phyloP scores from a whole-genome alignment of 2,329 filamentous ascomycete species.

The Stenocarpella maydis region DNA sequence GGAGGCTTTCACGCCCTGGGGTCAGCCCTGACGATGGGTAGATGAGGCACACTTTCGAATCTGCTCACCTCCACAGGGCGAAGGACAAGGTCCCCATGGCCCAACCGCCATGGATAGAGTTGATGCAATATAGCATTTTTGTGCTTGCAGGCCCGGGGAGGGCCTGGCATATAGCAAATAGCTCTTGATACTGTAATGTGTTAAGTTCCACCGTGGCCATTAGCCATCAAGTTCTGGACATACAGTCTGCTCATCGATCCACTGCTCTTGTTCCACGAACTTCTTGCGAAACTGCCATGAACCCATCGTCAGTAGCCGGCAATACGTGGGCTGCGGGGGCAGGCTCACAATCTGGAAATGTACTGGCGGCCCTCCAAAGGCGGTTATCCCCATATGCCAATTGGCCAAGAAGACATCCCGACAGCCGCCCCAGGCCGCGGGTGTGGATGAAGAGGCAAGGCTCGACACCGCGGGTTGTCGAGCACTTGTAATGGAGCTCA shows the following conservation, averaged over 20 bases:
- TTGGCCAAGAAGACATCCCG: slow-evolving; percentile 38
- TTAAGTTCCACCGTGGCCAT: not conserved
- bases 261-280: not conserved
- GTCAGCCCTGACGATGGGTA: not conserved
- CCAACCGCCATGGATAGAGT: not conserved
- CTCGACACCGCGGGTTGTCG: slow-evolving; percentile 4
- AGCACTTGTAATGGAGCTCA: not conserved
- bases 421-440: slow-evolving; percentile 1
- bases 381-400: slow-evolving; percentile 71
- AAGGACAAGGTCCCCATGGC: not conserved
- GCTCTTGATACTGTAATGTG: not conserved
- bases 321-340: not conserved
- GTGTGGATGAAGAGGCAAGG: not conserved
- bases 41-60: not conserved
- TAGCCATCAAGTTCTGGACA: not conserved
- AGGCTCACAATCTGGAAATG: slow-evolving; percentile 71
- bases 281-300: not conserved
- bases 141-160: not conserved
- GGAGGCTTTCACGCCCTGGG: slow-evolving; percentile 56
- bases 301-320: not conserved
- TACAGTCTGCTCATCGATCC: slow-evolving; percentile 13
- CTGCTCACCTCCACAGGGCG: not conserved
- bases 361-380: slow-evolving; percentile 73
- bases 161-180: slow-evolving; percentile 1
- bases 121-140: not conserved